Conservation (phyloP, 768 basidiomycete species). For the Trichaptum fuscoviolaceum region DNA sequence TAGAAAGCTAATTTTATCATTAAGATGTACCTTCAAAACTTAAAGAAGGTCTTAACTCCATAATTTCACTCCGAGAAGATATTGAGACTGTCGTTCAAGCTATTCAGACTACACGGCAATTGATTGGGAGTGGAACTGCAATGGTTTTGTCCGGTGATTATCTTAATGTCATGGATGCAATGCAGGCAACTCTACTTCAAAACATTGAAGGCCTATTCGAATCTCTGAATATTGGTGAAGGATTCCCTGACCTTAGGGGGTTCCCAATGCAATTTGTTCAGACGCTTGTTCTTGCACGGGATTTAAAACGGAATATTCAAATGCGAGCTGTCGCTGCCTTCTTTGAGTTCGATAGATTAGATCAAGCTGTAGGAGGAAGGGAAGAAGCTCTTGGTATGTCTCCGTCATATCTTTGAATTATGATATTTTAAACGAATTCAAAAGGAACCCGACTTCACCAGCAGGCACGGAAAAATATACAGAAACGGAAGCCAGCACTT, state of each 20-base stretch:
- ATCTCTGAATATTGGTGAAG: constrained; percentile 28
- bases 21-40: constrained; percentile 17
- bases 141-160: constrained; percentile 9
- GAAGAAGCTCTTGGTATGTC: constrained; percentile 29
- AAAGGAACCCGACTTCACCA: constrained; percentile 32
- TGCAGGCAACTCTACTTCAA: constrained; percentile 17
- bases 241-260: constrained; percentile 29
- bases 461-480: constrained; percentile 24
- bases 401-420: background rate
- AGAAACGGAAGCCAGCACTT: constrained; percentile 26
- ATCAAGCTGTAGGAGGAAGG: constrained; percentile 27
- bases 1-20: background rate
- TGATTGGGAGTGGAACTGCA: constrained; percentile 10
- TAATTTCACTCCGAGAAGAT: too few species aligned
- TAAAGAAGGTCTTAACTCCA: constrained; percentile 28
- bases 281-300: constrained; percentile 28
- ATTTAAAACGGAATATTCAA: constrained; percentile 35
- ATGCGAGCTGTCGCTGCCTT: constrained; percentile 29
- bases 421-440: background rate
- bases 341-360: constrained; percentile 32
- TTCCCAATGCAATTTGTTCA: constrained; percentile 25
- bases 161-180: constrained; percentile 18
- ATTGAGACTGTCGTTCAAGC: too few species aligned
- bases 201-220: constrained; percentile 28
- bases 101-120: too few species aligned